phyloP scores from a whole-genome alignment of 805 yeast species.

The Wickerhamiella spandovensis region DNA sequence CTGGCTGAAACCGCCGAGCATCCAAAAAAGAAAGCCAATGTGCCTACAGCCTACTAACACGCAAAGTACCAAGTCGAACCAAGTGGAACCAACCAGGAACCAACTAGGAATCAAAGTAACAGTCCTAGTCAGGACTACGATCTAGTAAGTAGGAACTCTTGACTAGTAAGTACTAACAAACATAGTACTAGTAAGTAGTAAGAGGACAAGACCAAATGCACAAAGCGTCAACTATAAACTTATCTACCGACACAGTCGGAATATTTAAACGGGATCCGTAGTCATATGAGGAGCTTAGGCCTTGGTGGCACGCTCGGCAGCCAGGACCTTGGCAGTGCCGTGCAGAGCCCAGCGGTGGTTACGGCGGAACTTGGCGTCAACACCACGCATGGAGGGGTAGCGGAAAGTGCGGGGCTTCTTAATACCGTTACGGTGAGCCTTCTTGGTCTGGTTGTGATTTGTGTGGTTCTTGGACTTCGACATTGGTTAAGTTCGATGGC shows the following conservation, averaged over 20 bases:
- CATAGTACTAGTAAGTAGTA: too few species aligned
- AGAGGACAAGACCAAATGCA: background rate
- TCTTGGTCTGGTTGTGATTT: constrained; percentile 98
- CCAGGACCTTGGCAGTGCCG: constrained; percentile 92
- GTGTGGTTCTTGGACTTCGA: constrained; percentile 99
- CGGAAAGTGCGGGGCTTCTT: constrained; percentile 97
- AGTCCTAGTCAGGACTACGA: too few species aligned
- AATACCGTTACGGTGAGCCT: constrained; percentile 99
- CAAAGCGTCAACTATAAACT: background rate
- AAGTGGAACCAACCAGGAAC: too few species aligned
- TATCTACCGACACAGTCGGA: background rate
- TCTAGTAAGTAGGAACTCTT: too few species aligned
- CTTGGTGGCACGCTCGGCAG: constrained; percentile 58
- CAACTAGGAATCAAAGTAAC: too few species aligned
- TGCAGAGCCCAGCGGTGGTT: constrained; percentile 98
- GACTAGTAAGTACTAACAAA: too few species aligned
- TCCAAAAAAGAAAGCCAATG: too few species aligned
- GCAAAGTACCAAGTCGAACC: too few species aligned
- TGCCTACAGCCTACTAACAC: too few species aligned
- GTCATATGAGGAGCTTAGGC: constrained; percentile 9
- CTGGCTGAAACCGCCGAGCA: too few species aligned
- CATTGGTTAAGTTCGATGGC: constrained; percentile 37
- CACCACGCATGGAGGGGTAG: constrained; percentile 97
- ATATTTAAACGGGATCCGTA: background rate
- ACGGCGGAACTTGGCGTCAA: constrained; percentile 98